These are phyloP conservation scores for Termitomyces sp. DNA, from an alignment of 768 basidiomycete species.

Conservation along the genomic window DNA sequence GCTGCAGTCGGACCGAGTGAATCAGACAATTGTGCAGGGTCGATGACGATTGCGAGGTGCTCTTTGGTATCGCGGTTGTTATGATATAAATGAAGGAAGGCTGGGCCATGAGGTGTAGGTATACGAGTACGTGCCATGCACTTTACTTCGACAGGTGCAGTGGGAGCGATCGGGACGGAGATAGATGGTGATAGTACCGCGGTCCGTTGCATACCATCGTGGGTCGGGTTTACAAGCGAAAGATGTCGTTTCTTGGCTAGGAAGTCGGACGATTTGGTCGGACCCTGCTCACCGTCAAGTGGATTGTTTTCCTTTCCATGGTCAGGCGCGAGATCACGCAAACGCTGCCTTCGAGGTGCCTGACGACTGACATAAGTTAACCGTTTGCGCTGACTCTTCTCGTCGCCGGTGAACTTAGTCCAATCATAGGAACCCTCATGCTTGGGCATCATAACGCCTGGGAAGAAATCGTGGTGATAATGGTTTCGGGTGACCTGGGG, in stretches of 20 bases:
- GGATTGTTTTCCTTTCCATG: conserved; percentile 50
- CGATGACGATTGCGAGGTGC: conserved; percentile 92
- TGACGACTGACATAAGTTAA: conserved; percentile 69
- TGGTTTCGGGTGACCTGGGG: conserved; percentile 83
- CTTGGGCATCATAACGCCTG: conserved; percentile 45
- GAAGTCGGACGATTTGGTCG: conserved; percentile 21
- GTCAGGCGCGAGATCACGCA: conserved; percentile 27
- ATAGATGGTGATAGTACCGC: conserved; percentile 14
- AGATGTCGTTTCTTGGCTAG: conserved; percentile 34
- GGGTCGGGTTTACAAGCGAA: conserved; percentile 21
- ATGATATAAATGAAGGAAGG: conserved; percentile 92
- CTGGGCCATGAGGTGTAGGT: conserved; percentile 91
- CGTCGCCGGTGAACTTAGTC: conserved; percentile 48
- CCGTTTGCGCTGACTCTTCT: conserved; percentile 38
- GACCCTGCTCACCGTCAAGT: conserved; percentile 26
- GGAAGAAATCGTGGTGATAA: conserved; percentile 76
- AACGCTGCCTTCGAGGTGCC: conserved; percentile 61
- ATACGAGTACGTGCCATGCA: conserved; percentile 98
- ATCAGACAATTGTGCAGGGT: conserved; percentile 77
- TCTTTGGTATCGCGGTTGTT: conserved; percentile 91
- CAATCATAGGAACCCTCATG: conserved; percentile 52
- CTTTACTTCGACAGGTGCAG: conserved; percentile 56
- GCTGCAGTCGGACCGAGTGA: conserved; percentile 28
- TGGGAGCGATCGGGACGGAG: conserved; percentile 14
- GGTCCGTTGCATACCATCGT: conserved; percentile 20